Evolutionary conservation across 441 rosid genomes (phyloP), one percentile per base, ranked within the genome.

Genomic region (Jatropha multifida): DNA sequence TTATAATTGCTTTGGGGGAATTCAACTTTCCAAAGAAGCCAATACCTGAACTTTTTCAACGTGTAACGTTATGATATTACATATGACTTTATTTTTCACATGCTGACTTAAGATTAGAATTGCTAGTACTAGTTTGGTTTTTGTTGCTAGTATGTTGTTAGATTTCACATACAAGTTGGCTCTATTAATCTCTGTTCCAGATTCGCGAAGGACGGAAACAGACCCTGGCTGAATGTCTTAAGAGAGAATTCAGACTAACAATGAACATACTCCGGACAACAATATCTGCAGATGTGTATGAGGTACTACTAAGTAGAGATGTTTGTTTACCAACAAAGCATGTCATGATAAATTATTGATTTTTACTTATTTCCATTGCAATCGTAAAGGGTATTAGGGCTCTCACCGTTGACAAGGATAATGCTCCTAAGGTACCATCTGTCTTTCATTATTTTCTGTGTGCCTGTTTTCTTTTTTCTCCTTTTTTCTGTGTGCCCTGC

Each of bases 391-490:
- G 98, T 74, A 95, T 95, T 67, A 81, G 99, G 77, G 94, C 99
- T 77, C 80, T 88, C 68, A 88, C 92, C 83, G 85, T 95, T 69
- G 99, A 95, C 83, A 95, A 92, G 85, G 98, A 93, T 79, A 95
- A 89, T 80, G 77, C 94, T 76, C 99, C 96, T 27, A 95, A 93
- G 93, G 99, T 95, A 84, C 62, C 26, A 51, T 41, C 51, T 38
- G 68, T 68, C 70, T 23, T 20, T 68, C 68, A 58, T 49, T 63
- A 18, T 48, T n/a, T 32, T 14, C 44, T 2, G 3, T 14, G 42
- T 14, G 41, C n/a, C 48, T 44, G n/a, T 37, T 63, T 7, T 37
- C 10, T 64, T 7, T 40, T 8, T 65, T 6, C 15, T 41, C 5
- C 17, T 51, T 13, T 3, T 13, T 44, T 6, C 48, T 0, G 32